Base-by-base conservation (phyloP, 805 yeast species). In the Saturnispora kantuleensis region DNA sequence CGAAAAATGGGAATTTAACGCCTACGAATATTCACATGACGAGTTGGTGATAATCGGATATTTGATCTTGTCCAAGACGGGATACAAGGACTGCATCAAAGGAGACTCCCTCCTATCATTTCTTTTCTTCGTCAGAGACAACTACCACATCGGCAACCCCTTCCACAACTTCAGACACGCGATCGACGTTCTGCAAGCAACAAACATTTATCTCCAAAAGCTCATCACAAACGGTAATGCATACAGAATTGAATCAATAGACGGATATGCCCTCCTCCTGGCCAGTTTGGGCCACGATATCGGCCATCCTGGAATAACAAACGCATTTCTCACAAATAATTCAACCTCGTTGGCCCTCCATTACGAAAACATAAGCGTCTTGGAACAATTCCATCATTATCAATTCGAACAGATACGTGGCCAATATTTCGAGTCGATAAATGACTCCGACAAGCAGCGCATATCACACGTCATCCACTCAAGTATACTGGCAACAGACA, bases 151-250 rank as follows among this genome's bases (percentile, higher is more conserved):
- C 53, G 85, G 87, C 10, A 89, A 89, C 60, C 86, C 90, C 13
- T 93, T 90, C 68, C 98, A 93, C 67, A 89, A 90, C 64, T 93
- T 89, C 59, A 75, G 95, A 53, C 98, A 93, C 64, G 97, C 96
- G 0, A 84, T 87, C 13, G 98, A 93, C 64, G 98, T 93, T 8
- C 66, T 89, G 57, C 98, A 93, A 64, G 95, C 95, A 2, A 78
- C 90, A 30, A 81, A 83, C 66, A 81, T 72, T 59, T 77, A 81
- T 47, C 66, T 81, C 10, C 32, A 35, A 3, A 31, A 36, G 17
- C 31, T 60, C 6, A 16, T 31, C 7, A 33, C 44, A 6, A 46
- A 50, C 35, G 37, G 47, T 10, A 52, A 38, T 41, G 17, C 35
- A 31, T 34, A 52, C 35, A 38, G 42, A 31, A 51, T 58, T 30